Base-by-base conservation (phyloP, 805 yeast genomes). In the Cyberlindnera misumaiensis region DNA sequence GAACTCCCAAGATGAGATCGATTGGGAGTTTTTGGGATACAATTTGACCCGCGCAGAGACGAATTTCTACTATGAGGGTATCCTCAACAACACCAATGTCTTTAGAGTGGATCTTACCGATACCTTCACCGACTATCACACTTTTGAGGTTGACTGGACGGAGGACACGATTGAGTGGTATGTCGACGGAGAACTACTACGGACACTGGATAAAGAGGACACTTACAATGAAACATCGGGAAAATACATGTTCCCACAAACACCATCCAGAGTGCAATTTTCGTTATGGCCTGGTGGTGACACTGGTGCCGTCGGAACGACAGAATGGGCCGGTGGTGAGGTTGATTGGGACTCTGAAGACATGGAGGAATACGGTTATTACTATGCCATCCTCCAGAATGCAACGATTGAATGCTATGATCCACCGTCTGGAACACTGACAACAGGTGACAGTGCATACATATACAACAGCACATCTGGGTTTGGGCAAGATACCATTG, bases 1-100 rank as follows among this genome's bases (percentile, higher is more conserved):
- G 6, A 83, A 84, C 56, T 86, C 82, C 28, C 78, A 83, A 67
- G 97, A 89, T 66, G 97, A 89, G 71, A 73, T 89, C 52, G 97
- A 89, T 72, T 79, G 64, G 54, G 96, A 89, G 66, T 81, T 78
- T 49, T 81, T 87, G 46, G 97, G 97, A 42, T 73, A 73, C 53
- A 75, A 83, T 53, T 62, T 84, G 53, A 69, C 71, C 25, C 57
- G 62, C 16, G 84, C 79, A 2, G 89, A 89, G 68, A 68, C 88
- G 20, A 89, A 89, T 64, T 88, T 58, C 70, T 89, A 84, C 67
- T 78, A 75, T 59, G 78, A 82, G 57, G 96, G 90, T 59, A 60
- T 66, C 25, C 66, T 78, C 55, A 74, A 84, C 67, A 84, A 77
- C 60, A 68, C 79, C 26, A 82, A 83, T 58, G 70, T 75, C 46